A percentile compares a stretch with the other conserved stretches of the same genome.
Evolutionary conservation across 148 eudicot genomes (phyloP).

Genomic region (Rhododendron molle): DNA sequence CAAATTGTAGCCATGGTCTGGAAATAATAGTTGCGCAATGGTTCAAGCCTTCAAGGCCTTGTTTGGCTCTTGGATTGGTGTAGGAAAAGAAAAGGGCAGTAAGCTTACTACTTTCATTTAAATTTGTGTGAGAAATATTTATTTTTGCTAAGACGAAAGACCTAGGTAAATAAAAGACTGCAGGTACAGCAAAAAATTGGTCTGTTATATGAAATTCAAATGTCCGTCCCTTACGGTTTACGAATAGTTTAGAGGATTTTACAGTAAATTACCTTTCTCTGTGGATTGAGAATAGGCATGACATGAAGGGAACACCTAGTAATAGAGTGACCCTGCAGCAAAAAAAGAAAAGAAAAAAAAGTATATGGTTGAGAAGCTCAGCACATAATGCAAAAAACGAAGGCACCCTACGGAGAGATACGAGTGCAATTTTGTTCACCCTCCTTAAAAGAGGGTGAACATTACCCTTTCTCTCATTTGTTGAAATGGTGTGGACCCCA

Average conservation of each 20-base stretch:
- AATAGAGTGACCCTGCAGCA: conserved; percentile 41
- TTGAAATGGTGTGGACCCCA: no score
- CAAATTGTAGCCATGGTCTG: neutral
- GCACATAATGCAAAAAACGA: neutral
- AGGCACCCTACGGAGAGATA: neutral
- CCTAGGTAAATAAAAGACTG: neutral
- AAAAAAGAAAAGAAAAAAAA: neutral
- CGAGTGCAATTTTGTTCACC: no score
- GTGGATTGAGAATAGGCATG: conserved; percentile 10
- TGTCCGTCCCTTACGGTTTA: neutral
- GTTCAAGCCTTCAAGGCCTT: neutral
- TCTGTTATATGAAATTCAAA: neutral
- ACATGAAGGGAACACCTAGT: conserved; percentile 13
- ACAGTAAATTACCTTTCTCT: neutral
- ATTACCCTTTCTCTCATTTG: no score
- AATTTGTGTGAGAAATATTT: neutral
- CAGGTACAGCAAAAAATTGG: neutral
- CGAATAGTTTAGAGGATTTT: neutral
- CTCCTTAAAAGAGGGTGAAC: no score
- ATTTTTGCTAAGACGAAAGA: neutral
- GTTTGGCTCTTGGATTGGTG: neutral
- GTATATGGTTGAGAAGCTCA: neutral
- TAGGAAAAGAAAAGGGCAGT: neutral
- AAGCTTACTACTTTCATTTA: neutral
- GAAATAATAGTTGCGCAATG: neutral